phyloP scores from a whole-genome alignment of 495 filamentous ascomycete genomes.

The Tuber aestivum region DNA sequence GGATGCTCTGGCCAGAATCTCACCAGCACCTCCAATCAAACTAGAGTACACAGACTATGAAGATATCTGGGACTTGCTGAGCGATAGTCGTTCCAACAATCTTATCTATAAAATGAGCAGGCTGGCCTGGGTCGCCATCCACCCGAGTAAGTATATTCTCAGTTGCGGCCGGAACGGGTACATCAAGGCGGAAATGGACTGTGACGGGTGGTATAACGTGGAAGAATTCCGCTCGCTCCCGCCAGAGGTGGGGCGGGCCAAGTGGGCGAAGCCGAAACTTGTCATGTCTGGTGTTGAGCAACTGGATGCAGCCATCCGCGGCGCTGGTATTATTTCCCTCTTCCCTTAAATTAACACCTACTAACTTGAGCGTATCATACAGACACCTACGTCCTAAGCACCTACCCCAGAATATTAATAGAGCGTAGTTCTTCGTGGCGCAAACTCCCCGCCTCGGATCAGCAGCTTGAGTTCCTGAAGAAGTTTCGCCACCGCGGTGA shows the following conservation, averaged over 20 bases:
- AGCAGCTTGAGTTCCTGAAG: slow-evolving; percentile 69
- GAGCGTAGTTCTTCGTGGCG: slow-evolving; percentile 61
- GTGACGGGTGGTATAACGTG: slow-evolving; percentile 38
- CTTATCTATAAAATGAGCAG: slow-evolving; percentile 70
- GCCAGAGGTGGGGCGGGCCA: not conserved
- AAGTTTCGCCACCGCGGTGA: slow-evolving; percentile 54
- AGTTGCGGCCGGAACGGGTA: slow-evolving; percentile 52
- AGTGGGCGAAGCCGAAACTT: slow-evolving; percentile 54
- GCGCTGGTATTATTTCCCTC: slow-evolving; percentile 53
- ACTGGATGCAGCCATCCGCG: slow-evolving; percentile 68
- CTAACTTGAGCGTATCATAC: not conserved
- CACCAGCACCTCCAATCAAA: slow-evolving; percentile 19
- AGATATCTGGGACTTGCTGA: slow-evolving; percentile 76
- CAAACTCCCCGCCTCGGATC: slow-evolving; percentile 55
- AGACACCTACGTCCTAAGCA: slow-evolving; percentile 60
- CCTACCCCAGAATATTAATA: slow-evolving; percentile 58
- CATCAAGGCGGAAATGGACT: slow-evolving; percentile 56
- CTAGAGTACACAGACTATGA: slow-evolving; percentile 83
- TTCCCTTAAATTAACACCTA: not conserved
- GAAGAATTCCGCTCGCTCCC: slow-evolving; percentile 47
- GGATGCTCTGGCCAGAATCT: too few relatives aligned
- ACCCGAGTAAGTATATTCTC: slow-evolving; percentile 60
- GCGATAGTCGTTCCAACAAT: slow-evolving; percentile 68
- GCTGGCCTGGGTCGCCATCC: slow-evolving; percentile 74
- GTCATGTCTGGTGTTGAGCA: slow-evolving; percentile 54